Percentiles rank a stretch among this genome's conserved stretches.
Evolutionary conservation across 768 basidiomycete species (phyloP).

Genomic region (Kwoniella bestiolae): DNA sequence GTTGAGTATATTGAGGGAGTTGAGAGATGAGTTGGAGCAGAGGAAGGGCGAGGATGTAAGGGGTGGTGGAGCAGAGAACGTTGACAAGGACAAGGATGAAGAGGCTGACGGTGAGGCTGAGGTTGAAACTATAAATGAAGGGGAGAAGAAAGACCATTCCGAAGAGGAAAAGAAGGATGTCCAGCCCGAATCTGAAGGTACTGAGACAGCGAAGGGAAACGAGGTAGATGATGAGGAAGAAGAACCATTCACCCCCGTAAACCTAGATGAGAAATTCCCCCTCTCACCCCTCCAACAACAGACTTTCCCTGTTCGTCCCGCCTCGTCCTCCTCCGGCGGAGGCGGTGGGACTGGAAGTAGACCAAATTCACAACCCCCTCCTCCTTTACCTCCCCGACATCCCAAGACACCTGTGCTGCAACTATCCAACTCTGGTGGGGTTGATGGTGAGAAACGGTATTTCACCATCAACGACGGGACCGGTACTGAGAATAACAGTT

Average conservation of each 20-base stretch:
- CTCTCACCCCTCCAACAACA: slow-evolving; percentile 16
- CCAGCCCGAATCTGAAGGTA: not conserved
- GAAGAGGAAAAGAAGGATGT: not conserved
- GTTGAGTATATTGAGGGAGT: slow-evolving; percentile 2
- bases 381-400: slow-evolving; percentile 23
- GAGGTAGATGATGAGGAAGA: slow-evolving; percentile 7
- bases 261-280: slow-evolving; percentile 24
- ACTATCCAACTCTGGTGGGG: not conserved
- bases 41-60: not conserved
- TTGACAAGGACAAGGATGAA: not conserved
- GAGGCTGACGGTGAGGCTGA: not conserved
- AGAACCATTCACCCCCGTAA: slow-evolving; percentile 18
- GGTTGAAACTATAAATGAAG: not conserved
- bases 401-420: slow-evolving; percentile 12
- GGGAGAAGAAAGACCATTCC: not conserved
- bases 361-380: slow-evolving; percentile 16
- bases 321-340: not conserved
- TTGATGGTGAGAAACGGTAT: slow-evolving; percentile 33
- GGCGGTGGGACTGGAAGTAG: too few species aligned
- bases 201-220: not conserved
- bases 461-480: slow-evolving; percentile 5
- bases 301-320: slow-evolving; percentile 15
- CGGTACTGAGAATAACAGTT: slow-evolving; percentile 32
- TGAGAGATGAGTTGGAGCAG: slow-evolving; percentile 15
- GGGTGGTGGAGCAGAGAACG: not conserved